Evolutionary conservation across 805 yeast genomes (phyloP).

Genomic region (Yarrowia sp.): DNA sequence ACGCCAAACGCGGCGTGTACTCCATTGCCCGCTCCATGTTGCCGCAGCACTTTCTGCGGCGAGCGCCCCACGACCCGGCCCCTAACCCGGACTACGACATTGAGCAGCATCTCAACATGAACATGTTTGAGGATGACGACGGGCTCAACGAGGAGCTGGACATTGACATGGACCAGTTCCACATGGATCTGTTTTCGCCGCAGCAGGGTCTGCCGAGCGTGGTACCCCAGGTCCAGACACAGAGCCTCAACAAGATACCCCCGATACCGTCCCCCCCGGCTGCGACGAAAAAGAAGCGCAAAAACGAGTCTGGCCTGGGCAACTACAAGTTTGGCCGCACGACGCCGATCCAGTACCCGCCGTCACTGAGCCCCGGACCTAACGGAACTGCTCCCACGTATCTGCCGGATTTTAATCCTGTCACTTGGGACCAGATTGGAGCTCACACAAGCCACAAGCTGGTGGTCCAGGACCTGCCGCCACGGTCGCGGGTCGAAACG

Average conservation of each 20-base stretch:
- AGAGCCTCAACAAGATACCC: too few relatives aligned
- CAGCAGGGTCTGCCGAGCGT: conserved; percentile 10
- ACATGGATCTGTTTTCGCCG: conserved; percentile 27
- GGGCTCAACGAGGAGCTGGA: conserved; percentile 29
- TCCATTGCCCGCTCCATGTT: conserved; percentile 35
- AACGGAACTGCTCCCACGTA: conserved; percentile 1
- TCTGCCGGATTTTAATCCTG: conserved; percentile 31
- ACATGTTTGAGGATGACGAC: conserved; percentile 41
- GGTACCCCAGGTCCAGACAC: background rate
- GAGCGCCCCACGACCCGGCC: conserved; percentile 25
- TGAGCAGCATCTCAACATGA: conserved; percentile 45
- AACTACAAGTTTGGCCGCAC: conserved; percentile 36
- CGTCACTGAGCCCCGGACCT: background rate
- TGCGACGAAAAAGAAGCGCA: conserved; percentile 1
- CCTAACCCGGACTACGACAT: conserved; percentile 41
- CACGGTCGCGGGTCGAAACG: conserved; percentile 90
- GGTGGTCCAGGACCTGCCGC: conserved; percentile 62
- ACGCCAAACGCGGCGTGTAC: conserved; percentile 29
- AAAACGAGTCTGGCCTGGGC: conserved; percentile 15
- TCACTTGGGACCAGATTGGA: conserved; percentile 19
- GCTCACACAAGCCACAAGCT: conserved; percentile 39
- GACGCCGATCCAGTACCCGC: conserved; percentile 13
- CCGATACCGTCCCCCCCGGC: too few relatives aligned
- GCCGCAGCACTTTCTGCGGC: conserved; percentile 33
- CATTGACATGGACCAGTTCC: conserved; percentile 35